Evolutionary conservation across 139 green algal species (phyloP), one percentile per base, ranked within the genome.

Genomic region (Spirogloea muscicola): DNA sequence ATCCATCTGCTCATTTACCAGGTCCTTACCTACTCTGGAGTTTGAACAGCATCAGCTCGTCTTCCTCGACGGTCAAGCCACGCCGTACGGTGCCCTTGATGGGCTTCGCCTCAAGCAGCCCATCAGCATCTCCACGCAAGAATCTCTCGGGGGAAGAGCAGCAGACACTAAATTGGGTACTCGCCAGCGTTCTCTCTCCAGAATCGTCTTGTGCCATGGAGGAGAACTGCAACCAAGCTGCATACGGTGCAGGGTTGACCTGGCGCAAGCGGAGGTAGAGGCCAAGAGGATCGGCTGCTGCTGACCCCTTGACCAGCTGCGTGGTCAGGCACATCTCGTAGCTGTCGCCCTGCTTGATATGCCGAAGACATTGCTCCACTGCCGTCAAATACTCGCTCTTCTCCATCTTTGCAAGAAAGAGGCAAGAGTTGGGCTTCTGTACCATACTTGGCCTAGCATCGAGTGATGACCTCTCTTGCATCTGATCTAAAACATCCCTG

Each of bases 61-160:
- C 94, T 1, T 83, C 72, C 4, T 74, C 70, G 2, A 84, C 58
- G 69, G 39, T 71, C 1, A n/a, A n/a, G 38, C 60, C 64, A 6
- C 77, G 63, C 2, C 42, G 6, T n/a, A 82, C 58, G 16, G 76
- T 83, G 62, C 76, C 85, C 81, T 99, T 99, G 88, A 99, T 98
- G 48, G 94, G 94, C 34, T 91, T 91, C 3, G 94, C 93, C 86
- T 98, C 94, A 68, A 99, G 79, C 55, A 81, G 29, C 0, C 93
- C 89, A 5, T 82, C 79, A 13, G 60, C 25, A 29, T 51, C 52
- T 16, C 74, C 44, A 6, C 83, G 69, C 73, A 99, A 80, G 79
- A 99, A 99, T n/a, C 94, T 83, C 83, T 99, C 94, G 0, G 94
- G 94, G 0, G 89, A 96, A 37, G 89, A 96, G 86, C 94, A 98